These are phyloP conservation scores for Trichosporon coremiiforme DNA, from an alignment of 1,284 basidiomycete genomes.

Conservation along the genomic window DNA sequence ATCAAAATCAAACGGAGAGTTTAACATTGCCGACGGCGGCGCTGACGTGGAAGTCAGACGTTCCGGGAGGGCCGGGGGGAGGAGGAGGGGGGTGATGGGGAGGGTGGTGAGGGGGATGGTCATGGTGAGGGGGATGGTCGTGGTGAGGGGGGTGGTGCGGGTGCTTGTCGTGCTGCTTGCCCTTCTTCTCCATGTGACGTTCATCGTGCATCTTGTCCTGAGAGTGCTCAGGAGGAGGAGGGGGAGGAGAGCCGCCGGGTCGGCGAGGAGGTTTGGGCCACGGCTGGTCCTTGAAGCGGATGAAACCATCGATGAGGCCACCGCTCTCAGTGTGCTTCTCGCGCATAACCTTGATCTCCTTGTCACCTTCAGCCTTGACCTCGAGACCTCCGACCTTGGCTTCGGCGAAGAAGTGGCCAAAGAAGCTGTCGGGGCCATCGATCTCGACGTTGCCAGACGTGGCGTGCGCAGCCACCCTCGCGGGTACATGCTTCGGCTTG, in stretches of 20 bases:
- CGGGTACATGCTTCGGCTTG: slow-evolving; percentile 38
- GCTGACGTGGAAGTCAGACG: slow-evolving; percentile 35
- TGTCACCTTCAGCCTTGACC: slow-evolving; percentile 30
- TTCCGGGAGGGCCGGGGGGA: slow-evolving; percentile 37
- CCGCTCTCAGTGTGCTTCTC: slow-evolving; percentile 34
- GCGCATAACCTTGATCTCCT: slow-evolving; percentile 35
- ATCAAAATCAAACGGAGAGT: slow-evolving; percentile 21
- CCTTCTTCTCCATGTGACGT: slow-evolving; percentile 9
- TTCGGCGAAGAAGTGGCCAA: slow-evolving; percentile 38
- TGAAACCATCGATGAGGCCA: slow-evolving; percentile 36
- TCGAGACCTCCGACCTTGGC: slow-evolving; percentile 33
- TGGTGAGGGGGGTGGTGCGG: slow-evolving; percentile 15
- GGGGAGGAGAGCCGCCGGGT: not conserved
- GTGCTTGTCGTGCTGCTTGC: slow-evolving; percentile 15
- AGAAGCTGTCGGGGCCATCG: slow-evolving; percentile 29
- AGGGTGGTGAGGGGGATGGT: slow-evolving; percentile 20
- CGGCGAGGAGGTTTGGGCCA: slow-evolving; percentile 19
- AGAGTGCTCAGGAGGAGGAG: not conserved
- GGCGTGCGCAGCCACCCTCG: slow-evolving; percentile 55
- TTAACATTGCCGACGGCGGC: slow-evolving; percentile 40
- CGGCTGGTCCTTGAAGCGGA: slow-evolving; percentile 23
- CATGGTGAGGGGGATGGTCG: slow-evolving; percentile 22
- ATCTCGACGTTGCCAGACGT: slow-evolving; percentile 57
- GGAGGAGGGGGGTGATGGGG: slow-evolving; percentile 24
- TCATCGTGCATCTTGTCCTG: slow-evolving; percentile 13